Evolutionary conservation across 2,329 filamentous ascomycete genomes (phyloP), one percentile per base, ranked within the genome.

Genomic region (Aspergillus neoniger): DNA sequence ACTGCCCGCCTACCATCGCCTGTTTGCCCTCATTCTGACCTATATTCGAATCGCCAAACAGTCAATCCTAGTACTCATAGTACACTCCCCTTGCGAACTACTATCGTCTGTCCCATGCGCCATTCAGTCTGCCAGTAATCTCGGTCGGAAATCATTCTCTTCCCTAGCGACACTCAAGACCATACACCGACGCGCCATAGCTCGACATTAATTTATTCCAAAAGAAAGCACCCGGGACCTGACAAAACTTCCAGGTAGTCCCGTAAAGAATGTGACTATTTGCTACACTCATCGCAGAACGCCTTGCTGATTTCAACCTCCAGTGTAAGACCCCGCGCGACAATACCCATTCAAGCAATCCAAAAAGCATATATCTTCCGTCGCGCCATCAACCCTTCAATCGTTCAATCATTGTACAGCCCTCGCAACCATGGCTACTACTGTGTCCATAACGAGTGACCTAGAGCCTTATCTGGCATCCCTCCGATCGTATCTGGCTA

Each of bases 401-500:
- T 51, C 52, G 23, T 36, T 38, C 36, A 47, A n/a, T 51, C 43
- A 30, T 52, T 19, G 51, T 38, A 60, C 55, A 57, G 57, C 48
- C 52, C 30, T 41, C 32, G 53, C 62, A 41, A 64, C 32, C 52
- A 73, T 73, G 71, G 61, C 70, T 12, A 72, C 70, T 12, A 72
- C 67, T 9, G 71, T 73, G 21, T 67, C 69, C n/a, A 70, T 73
- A 48, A 73, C 70, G 7, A 68, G 64, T 51, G 71, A 73, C 15
- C 54, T 73, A 19, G 66, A 74, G 58, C 63, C 68, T 28, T 74
- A 73, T 47, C 56, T 74, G 44, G 68, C 69, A 30, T 73, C 70
- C 2, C 68, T 73, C 15, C 70, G 68, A 49, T 64, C 63, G 41
- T 73, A 69, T 58, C 65, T 73, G 28, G 63, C 59, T 14, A 58